Evolutionary conservation across 192 early-diverging fungal species (phyloP).

Genomic region (Gigaspora rosea): DNA sequence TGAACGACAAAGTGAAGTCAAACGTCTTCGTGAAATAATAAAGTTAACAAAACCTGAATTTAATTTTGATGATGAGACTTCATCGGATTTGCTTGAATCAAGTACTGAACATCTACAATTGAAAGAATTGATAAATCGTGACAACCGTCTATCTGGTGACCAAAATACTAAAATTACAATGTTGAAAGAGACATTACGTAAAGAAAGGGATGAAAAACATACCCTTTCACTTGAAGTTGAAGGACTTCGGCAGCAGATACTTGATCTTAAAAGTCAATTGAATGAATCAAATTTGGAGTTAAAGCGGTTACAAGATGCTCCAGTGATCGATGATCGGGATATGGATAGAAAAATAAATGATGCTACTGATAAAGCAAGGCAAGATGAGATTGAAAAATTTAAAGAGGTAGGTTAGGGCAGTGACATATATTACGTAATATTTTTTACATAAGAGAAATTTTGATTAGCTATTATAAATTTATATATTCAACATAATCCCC

Average conservation of each 20-base stretch:
- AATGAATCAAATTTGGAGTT: neutral
- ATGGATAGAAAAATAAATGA: neutral
- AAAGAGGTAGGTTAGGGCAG: constrained; percentile 5
- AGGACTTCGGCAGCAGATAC: neutral
- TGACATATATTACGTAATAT: too few relatives aligned
- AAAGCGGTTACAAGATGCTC: neutral
- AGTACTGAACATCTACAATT: neutral
- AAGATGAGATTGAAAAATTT: constrained; percentile 26
- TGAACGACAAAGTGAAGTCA: constrained; percentile 38
- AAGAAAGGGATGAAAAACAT: constrained; percentile 10
- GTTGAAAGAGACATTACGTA: neutral
- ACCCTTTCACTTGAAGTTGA: neutral
- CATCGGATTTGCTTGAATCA: neutral
- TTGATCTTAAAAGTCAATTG: constrained; percentile 12
- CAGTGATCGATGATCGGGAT: neutral
- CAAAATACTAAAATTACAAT: too few relatives aligned
- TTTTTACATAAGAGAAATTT: too few relatives aligned
- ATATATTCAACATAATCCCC: too few relatives aligned
- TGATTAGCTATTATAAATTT: too few relatives aligned
- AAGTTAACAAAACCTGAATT: neutral
- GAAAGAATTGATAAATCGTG: neutral
- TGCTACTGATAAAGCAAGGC: constrained; percentile 8
- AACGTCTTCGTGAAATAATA: neutral
- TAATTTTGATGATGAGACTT: neutral
- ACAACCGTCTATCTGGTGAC: too few relatives aligned